Base-by-base conservation (phyloP, 2,329 filamentous ascomycete species). In the Fusarium paranaense region DNA sequence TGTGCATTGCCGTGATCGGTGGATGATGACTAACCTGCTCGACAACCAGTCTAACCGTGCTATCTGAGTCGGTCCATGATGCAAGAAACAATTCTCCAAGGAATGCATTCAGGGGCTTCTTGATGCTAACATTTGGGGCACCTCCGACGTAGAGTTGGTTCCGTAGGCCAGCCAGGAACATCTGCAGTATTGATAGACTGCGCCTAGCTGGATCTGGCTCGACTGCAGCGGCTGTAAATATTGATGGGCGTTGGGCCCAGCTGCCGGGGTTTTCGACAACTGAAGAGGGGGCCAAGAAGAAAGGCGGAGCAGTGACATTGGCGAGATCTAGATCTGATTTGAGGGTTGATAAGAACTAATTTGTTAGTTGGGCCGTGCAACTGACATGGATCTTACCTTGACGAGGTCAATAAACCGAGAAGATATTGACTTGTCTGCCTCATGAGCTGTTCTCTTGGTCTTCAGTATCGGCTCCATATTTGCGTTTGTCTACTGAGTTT, bases 21-120 rank as follows among this genome's bases (percentile, higher is more conserved):
- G 87, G 87, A 76, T 89, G 87, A 69, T 89, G 87, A 73, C 84
- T 86, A 69, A 89, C 87, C 76, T 89, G 87, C 78, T 89, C 87
- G 33, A 75, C 67, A 4, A 76, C 74, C 25, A 86, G 82, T 7
- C 79, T 83, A 0, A 78, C 81, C 14, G 76, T 70, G 13, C 76
- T 77, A 25, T 64, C 50, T 0, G 40, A 60, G 25, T 84, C 80
- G 1, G 73, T 80, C 83, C 84, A 86, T 0, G 78, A 79, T 0
- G 84, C 84, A 2, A 88, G 72, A 72, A 88, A 89, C 1, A 88
- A 68, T 77, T 88, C 87, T 18, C 87, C 87, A 0, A 89, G 80
- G 60, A 89, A 88, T 8, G 87, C 86, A 67, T 89, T 89, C 8
- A 88, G 82, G 2, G 87, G 87, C 72, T 89, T 89, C 78, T 87